Evolutionary conservation across 192 early-diverging fungal species (phyloP).

Genomic region (Podila horticola): DNA sequence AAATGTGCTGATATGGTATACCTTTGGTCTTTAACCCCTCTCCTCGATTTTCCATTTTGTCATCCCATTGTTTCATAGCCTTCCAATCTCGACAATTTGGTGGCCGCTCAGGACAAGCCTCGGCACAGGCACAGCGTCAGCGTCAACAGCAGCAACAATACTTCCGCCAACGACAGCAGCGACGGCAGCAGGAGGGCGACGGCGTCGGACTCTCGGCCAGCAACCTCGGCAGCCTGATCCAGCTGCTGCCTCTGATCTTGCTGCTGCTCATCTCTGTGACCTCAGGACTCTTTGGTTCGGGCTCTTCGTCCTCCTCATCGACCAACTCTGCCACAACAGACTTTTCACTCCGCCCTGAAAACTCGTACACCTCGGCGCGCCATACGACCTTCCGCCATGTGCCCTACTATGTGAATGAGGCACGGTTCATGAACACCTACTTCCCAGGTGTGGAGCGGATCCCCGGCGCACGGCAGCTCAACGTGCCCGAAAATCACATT

Average conservation of each 20-base stretch:
- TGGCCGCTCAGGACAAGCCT: constrained; percentile 66
- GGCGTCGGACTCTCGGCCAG: constrained; percentile 51
- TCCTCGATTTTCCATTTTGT: too few species aligned
- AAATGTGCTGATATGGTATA: too few species aligned
- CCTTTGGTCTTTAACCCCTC: constrained; percentile 7
- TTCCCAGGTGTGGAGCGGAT: constrained; percentile 29
- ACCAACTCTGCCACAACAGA: constrained; percentile 29
- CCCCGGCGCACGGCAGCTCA: constrained; percentile 12
- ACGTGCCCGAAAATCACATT: constrained; percentile 4
- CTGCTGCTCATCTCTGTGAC: constrained; percentile 82
- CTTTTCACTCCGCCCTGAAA: constrained; percentile 72
- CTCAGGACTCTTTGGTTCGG: constrained; percentile 65
- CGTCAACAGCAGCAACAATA: constrained; percentile 34
- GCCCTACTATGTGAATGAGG: constrained; percentile 82
- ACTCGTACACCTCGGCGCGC: constrained; percentile 60
- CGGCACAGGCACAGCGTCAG: constrained; percentile 35
- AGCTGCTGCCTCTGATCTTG: constrained; percentile 82
- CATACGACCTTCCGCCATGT: constrained; percentile 71
- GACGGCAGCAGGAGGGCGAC: constrained; percentile 26
- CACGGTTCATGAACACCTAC: constrained; percentile 41
- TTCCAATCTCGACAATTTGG: constrained; percentile 68
- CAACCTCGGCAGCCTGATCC: constrained; percentile 66
- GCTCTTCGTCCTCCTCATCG: constrained; percentile 2
- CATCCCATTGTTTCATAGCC: too few species aligned
- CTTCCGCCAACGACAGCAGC: constrained; percentile 6